Evolutionary conservation across 805 yeast species (phyloP).

Genomic region (Dipodascopsis uninucleata): DNA sequence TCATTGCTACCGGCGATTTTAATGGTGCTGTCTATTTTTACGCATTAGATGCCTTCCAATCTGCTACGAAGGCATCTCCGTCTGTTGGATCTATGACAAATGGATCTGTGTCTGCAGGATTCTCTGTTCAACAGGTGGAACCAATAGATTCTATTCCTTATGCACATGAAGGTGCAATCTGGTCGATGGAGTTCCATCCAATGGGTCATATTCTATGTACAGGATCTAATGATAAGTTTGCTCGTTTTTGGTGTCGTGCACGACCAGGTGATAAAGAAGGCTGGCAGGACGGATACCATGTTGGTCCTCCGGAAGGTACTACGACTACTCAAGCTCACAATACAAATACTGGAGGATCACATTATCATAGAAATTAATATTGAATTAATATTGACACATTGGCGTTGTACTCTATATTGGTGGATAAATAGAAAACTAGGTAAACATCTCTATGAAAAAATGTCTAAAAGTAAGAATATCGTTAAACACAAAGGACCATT

Average conservation of each 20-base stretch:
- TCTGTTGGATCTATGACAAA: slow-evolving; percentile 1
- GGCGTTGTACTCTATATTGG: too few relatives aligned
- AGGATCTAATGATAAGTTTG: slow-evolving; percentile 90
- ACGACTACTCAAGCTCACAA: too few relatives aligned
- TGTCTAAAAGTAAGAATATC: too few relatives aligned
- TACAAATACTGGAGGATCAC: too few relatives aligned
- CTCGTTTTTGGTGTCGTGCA: slow-evolving; percentile 91
- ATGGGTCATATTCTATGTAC: slow-evolving; percentile 86
- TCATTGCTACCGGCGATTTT: slow-evolving; percentile 80
- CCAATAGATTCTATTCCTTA: slow-evolving; percentile 58
- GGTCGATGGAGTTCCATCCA: slow-evolving; percentile 88
- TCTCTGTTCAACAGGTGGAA: slow-evolving; percentile 19
- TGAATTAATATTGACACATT: too few relatives aligned
- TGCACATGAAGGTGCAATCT: slow-evolving; percentile 93
- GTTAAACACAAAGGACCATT: too few relatives aligned
- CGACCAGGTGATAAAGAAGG: slow-evolving; percentile 84
- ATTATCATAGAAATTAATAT: too few relatives aligned
- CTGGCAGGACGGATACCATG: slow-evolving; percentile 74
- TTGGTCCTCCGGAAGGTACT: slow-evolving; percentile 26
- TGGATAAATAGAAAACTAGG: too few relatives aligned
- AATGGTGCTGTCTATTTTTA: slow-evolving; percentile 85
- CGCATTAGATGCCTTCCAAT: slow-evolving; percentile 47
- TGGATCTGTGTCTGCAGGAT: background rate
- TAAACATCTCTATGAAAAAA: too few relatives aligned
- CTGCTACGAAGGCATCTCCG: slow-evolving; percentile 30